These are phyloP conservation scores for Inosperma sp. DNA, from an alignment of 768 basidiomycete genomes.

Conservation along the genomic window DNA sequence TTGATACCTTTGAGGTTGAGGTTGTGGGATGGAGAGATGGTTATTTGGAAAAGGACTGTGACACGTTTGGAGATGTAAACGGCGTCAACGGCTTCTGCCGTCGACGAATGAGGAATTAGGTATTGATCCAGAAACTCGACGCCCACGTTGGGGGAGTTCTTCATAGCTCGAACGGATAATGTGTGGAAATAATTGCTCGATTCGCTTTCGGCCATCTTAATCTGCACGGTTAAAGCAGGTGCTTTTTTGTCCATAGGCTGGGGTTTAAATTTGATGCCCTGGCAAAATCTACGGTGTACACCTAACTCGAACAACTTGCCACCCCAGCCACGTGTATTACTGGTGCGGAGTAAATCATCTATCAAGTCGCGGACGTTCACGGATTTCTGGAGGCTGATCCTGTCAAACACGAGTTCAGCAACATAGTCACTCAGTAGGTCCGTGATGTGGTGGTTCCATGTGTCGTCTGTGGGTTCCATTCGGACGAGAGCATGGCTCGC, in stretches of 20 bases:
- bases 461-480: background rate
- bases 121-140: background rate
- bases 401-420: background rate
- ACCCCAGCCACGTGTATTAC: too few species aligned
- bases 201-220: background rate
- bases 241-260: background rate
- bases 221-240: background rate
- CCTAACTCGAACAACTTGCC: too few species aligned
- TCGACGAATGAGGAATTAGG: conserved; percentile 4
- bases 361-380: too few species aligned
- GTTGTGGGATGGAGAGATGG: conserved; percentile 2
- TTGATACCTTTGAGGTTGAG: background rate
- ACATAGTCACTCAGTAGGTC: background rate
- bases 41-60: conserved; percentile 1
- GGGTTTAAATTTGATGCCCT: too few species aligned
- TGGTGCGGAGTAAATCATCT: too few species aligned
- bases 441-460: background rate
- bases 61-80: background rate
- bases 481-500: background rate
- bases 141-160: background rate
- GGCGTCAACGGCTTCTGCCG: background rate
- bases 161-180: background rate
- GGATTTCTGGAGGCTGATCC: background rate
- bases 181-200: background rate
- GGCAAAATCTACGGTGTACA: too few species aligned